These are phyloP conservation scores for Cercospora nicotianae DNA, from an alignment of 2,329 filamentous ascomycete species.

Conservation along the genomic window DNA sequence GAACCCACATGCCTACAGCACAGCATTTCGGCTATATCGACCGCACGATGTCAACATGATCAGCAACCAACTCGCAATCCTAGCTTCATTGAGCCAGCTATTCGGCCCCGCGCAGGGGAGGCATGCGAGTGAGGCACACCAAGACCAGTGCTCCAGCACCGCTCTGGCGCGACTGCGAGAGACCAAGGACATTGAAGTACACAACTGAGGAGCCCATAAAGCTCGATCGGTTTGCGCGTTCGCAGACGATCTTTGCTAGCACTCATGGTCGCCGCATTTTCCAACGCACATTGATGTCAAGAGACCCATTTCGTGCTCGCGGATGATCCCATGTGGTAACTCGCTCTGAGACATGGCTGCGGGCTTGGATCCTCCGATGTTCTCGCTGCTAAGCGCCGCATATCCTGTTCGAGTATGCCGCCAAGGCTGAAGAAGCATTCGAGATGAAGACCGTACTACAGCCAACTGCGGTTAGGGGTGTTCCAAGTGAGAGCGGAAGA, in stretches of 20 bases:
- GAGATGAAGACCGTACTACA: background rate
- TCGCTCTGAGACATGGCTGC: constrained; percentile 8
- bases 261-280: background rate
- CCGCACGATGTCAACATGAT: constrained; percentile 1
- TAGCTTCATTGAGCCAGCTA: constrained; percentile 4
- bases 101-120: background rate
- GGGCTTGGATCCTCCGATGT: constrained; percentile 1
- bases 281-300: background rate
- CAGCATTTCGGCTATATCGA: background rate
- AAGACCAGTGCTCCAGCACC: background rate
- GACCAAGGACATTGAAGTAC: background rate
- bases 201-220: background rate
- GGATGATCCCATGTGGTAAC: background rate
- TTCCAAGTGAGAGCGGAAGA: background rate
- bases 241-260: background rate
- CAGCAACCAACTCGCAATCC: constrained; percentile 3
- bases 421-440: background rate
- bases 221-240: background rate
- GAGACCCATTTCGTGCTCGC: background rate
- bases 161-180: background rate
- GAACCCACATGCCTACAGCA: background rate
- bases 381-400: background rate
- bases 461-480: background rate
- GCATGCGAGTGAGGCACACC: background rate
- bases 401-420: constrained; percentile 7